These are phyloP conservation scores for Austroboletus niveus DNA, from an alignment of 1,284 basidiomycete species.

Conservation along the genomic window DNA sequence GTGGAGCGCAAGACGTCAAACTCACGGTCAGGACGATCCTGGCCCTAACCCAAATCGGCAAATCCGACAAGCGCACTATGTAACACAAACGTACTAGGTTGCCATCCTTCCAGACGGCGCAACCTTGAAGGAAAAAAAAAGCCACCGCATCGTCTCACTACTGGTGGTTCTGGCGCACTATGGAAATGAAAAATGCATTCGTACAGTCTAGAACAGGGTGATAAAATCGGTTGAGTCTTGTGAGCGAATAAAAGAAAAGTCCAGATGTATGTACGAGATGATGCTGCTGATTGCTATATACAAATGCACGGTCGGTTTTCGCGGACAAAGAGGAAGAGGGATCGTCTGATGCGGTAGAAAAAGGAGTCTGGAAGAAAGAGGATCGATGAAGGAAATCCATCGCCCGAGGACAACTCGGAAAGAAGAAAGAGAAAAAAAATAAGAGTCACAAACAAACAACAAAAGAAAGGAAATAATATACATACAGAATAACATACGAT, in stretches of 20 bases:
- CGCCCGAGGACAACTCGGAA: background rate
- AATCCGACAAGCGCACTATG: background rate
- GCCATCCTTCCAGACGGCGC: too few species aligned
- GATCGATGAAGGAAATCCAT: background rate
- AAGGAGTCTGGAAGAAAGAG: background rate
- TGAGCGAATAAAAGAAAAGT: background rate
- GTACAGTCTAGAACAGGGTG: background rate
- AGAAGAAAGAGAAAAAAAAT: background rate
- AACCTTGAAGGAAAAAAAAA: too few species aligned
- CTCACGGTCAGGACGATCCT: background rate
- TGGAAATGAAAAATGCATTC: background rate
- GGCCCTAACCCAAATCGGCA: background rate
- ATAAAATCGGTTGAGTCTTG: background rate
- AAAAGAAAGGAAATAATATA: conserved; percentile 19
- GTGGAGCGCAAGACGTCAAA: too few species aligned
- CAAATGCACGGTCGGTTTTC: background rate
- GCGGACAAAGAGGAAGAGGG: background rate
- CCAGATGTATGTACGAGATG: background rate
- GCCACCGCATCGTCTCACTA: too few species aligned
- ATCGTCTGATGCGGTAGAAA: background rate
- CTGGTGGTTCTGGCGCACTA: too few species aligned
- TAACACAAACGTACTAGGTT: too few species aligned
- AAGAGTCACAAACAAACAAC: conserved; percentile 4
- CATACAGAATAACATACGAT: conserved; percentile 36
- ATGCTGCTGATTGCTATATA: background rate